Base-by-base conservation (phyloP, 495 filamentous ascomycete genomes). In the Penicillium pancosmium region DNA sequence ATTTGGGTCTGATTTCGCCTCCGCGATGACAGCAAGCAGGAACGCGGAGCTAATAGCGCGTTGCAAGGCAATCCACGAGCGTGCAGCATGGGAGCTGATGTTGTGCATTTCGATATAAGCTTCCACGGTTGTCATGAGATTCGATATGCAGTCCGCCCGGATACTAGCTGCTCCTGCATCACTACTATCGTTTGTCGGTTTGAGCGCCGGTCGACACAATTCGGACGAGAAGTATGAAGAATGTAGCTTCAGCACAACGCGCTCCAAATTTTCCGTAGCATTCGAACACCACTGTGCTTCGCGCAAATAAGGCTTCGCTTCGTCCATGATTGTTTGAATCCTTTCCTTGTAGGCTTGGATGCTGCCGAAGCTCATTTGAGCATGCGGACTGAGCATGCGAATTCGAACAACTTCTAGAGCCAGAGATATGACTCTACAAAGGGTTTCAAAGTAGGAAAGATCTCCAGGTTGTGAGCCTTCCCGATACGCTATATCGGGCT, bases 181-280 rank as follows among this genome's bases (percentile, higher is more conserved):
- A 31, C 68, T 64, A 11, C 69, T 27, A 44, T 75, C 69, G 48
- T 55, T 59, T 25, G 63, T 43, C 11, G 68, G 57, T 53, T 81
- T 84, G 60, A 87, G 77, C 47, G 84, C 78, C 52, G 82, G 82
- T 40, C 84, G 80, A 66, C 81, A 85, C 55, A 87, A 79, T 65
- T 86, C 83, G 12, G 84, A 86, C 12, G 78, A 73, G 54, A 84
- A 78, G 66, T 85, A 87, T 4, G 82, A 84, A 4, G 78, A 76
- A 63, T 86, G 83, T 10, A 87, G 69, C 62, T 84, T 84, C 1
- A 86, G 63, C 1, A 79, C 79, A 50, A 83, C 78, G 43, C 82
- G 75, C 65, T 87, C 81, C 1, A 86, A 66, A 50, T 82, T 82
- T 43, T 86, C 73, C 4, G 73, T 78, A 2, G 75, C 59, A 0